These are phyloP conservation scores for Xylariaceae sp. DNA, from an alignment of 2,329 filamentous ascomycete species.

Conservation along the genomic window DNA sequence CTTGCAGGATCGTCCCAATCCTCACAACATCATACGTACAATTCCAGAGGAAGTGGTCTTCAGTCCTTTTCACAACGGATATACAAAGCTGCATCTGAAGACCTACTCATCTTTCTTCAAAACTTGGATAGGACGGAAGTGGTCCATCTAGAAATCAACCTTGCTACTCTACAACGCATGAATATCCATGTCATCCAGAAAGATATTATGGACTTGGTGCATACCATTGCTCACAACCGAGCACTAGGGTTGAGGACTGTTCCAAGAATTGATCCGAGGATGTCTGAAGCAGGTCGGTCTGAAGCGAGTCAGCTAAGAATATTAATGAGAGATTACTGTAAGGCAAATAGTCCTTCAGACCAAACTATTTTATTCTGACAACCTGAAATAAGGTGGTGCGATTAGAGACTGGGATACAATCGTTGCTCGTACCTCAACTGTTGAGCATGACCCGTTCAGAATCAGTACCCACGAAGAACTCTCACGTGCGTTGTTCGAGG, in stretches of 20 bases:
- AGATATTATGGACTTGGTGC: not conserved
- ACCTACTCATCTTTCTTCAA: not conserved
- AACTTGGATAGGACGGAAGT: not conserved
- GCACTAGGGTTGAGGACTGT: not conserved
- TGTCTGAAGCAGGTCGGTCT: not conserved
- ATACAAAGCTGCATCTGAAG: not conserved
- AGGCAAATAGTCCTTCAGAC: not conserved
- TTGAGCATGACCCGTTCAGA: not conserved
- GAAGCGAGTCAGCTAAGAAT: not conserved
- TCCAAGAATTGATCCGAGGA: not conserved
- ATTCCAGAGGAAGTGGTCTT: too few species aligned
- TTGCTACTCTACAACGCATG: not conserved
- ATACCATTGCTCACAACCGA: not conserved
- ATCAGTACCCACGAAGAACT: not conserved
- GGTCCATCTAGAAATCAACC: not conserved
- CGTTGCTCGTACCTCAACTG: not conserved
- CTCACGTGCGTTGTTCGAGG: not conserved
- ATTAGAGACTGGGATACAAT: not conserved
- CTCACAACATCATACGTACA: too few species aligned
- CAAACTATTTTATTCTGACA: not conserved
- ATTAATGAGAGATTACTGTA: not conserved
- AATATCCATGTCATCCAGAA: not conserved
- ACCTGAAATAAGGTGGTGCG: not conserved
- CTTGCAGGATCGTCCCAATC: too few species aligned
- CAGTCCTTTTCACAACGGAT: too few species aligned